Conservation (phyloP, 108 stramenopile genomes). For the Cyclostephanos tholiformis region DNA sequence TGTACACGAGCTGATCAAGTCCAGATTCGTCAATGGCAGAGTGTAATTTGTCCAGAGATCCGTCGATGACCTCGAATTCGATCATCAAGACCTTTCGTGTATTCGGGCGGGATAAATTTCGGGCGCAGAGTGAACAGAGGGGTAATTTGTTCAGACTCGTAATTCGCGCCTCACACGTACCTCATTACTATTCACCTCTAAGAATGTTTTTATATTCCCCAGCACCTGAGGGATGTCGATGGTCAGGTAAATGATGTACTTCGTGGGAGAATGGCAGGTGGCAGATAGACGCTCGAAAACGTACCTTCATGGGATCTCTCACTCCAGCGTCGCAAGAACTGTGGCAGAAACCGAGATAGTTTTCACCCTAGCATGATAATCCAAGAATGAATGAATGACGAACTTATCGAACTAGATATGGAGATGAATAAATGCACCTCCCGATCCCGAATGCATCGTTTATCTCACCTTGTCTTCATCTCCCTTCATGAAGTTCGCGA, state of each 20-base stretch:
- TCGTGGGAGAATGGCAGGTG: background rate
- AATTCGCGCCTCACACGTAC: too few species aligned
- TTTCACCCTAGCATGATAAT: background rate
- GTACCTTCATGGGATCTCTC: slow-evolving; percentile 52
- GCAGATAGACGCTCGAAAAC: too few species aligned
- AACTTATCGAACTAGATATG: background rate
- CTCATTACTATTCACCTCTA: slow-evolving; percentile 41
- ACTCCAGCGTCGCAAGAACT: slow-evolving; percentile 58
- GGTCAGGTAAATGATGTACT: background rate
- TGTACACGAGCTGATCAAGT: slow-evolving; percentile 16
- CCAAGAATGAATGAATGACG: background rate
- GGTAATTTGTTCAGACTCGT: too few species aligned
- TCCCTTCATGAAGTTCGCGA: background rate
- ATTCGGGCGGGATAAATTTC: background rate
- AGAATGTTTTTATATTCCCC: slow-evolving; percentile 54
- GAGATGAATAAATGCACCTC: background rate
- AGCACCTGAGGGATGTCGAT: slow-evolving; percentile 42
- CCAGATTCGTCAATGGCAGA: slow-evolving; percentile 24
- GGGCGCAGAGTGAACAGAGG: too few species aligned
- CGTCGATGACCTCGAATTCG: slow-evolving; percentile 51
- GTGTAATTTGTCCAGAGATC: slow-evolving; percentile 9
- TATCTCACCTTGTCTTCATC: slow-evolving; percentile 15
- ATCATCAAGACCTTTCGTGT: slow-evolving; percentile 59
- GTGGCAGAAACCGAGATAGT: slow-evolving; percentile 58
- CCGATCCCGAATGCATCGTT: slow-evolving; percentile 5